Base-by-base conservation (phyloP, 139 green algal species). In the Chlorella sorokiniana region DNA sequence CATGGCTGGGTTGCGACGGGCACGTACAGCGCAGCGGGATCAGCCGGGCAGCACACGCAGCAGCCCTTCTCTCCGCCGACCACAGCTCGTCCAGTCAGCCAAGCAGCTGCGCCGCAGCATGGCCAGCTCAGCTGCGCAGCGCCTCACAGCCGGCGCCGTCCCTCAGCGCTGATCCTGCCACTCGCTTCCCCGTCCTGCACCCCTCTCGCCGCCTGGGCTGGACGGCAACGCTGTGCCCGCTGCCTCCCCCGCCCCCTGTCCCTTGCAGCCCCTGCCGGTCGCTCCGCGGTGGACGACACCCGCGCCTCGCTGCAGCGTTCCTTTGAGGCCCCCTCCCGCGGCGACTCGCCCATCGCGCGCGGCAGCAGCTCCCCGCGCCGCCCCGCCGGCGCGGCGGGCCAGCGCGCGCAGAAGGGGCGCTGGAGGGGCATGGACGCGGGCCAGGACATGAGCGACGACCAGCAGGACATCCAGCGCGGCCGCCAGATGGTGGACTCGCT, bases 371-470 rank as follows among this genome's bases (percentile, higher is more conserved):
- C 48, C 48, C 16, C 48, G 14, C 48, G 48, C 48, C 48, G 14
- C 48, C 16, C 48, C 48, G 11, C 48, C 48, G 14, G 48, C 14
- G 14, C 11, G 48, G 14, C 48, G 48, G 11, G 14, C 48, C 48
- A 56, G 48, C 48, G 48, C 48, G n/a, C n/a, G n/a, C n/a, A n/a
- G n/a, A n/a, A n/a, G n/a, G 94, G 95, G 78, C 88, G 94, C 59
- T 99, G 94, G 94, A 87, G 80, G 35, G 88, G 89, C 64, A 95
- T 99, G 62, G 96, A 98, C 68, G 93, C 91, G 35, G 93, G 62
- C 83, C 73, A 90, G 69, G 96, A 99, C 79, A 76, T 81, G 2
- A 99, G 96, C 29, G 96, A 99, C 70, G 96, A 99, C 88, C 91
- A 65, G 56, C 56, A 98, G 92, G 97, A 99, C 90, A 99, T 99